Evolutionary conservation across 176 grass and related monocot genomes (phyloP), one percentile per base, ranked within the genome.

Genomic region (Carex parvula): DNA sequence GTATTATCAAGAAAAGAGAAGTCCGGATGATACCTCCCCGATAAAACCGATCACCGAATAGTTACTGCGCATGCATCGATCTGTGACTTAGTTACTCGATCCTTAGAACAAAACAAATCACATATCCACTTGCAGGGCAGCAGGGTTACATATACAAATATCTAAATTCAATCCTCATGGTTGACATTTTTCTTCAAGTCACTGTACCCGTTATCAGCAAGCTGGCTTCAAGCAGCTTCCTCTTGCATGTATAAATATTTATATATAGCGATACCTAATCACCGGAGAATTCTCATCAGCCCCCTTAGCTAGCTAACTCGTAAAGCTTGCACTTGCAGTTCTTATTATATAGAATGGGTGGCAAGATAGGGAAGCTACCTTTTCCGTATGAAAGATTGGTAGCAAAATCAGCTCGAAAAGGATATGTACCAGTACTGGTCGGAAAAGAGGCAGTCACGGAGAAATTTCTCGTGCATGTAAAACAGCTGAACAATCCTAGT

Each of bases 341-440:
- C 46, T 53, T 78, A 30, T 56, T 5, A 12, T 55, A 15, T 24
- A 84, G 39, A 42, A 86, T 87, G 79, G 32, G 82, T 26, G 26
- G 60, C 39, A 41, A 14, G 39, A 60, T 58, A 44, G 16, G 37
- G 32, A 52, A 24, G 44, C 18, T 30, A 57, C 10, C 8, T 59
- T 68, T 41, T 57, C 80, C 35, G 17, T 91, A 83, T 79, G 87
- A 87, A 71, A 84, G 64, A 84, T 44, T 87, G 22, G 88, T 32
- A 17, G 66, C 52, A 44, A 6, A 57, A 16, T 64, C 81, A 75
- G 55, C 41, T 15, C 81, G 59, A 35, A 91, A 91, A 74, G 67
- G 89, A 3, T 91, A 87, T n/a, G 89, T 91, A 48, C 89, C 86
- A 15, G 81, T 91, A 79, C 77, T 91, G 37, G 86, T 88, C 0